Percentiles rank a stretch among this genome's conserved stretches.
Evolutionary conservation across 345 rosid genomes (phyloP).

Genomic region (Populus davidiana): DNA sequence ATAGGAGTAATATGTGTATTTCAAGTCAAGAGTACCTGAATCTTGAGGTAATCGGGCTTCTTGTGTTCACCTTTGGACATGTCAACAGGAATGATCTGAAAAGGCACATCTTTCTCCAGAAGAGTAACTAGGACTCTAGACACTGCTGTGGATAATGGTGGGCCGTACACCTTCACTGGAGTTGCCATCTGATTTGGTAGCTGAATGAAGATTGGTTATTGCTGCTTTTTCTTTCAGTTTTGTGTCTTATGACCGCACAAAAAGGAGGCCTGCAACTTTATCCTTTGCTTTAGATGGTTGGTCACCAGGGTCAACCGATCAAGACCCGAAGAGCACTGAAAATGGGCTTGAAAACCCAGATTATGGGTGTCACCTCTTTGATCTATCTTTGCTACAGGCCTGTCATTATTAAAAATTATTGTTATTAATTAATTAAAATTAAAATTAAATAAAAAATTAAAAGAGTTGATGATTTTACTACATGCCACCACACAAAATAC

Average conservation of each 20-base stretch:
- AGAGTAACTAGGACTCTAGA: constrained; percentile 60
- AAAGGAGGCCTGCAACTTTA: constrained; percentile 3
- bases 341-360: background rate
- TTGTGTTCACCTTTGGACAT: constrained; percentile 65
- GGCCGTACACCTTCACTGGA: constrained; percentile 65
- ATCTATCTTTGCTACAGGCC: background rate
- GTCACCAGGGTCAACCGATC: background rate
- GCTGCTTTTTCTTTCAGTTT: background rate
- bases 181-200: constrained; percentile 37
- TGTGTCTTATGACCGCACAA: constrained; percentile 19
- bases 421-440: too few relatives aligned
- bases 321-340: background rate
- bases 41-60: constrained; percentile 55
- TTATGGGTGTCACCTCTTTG: background rate
- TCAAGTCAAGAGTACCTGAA: constrained; percentile 36
- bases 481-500: too few relatives aligned
- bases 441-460: too few relatives aligned
- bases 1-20: background rate
- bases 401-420: too few relatives aligned
- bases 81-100: constrained; percentile 54
- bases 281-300: constrained; percentile 14
- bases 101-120: constrained; percentile 57
- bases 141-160: constrained; percentile 57
- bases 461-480: too few relatives aligned
- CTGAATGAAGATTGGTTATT: background rate